Conservation (phyloP, 2,329 filamentous ascomycete species). For the Fusarium hostae region DNA sequence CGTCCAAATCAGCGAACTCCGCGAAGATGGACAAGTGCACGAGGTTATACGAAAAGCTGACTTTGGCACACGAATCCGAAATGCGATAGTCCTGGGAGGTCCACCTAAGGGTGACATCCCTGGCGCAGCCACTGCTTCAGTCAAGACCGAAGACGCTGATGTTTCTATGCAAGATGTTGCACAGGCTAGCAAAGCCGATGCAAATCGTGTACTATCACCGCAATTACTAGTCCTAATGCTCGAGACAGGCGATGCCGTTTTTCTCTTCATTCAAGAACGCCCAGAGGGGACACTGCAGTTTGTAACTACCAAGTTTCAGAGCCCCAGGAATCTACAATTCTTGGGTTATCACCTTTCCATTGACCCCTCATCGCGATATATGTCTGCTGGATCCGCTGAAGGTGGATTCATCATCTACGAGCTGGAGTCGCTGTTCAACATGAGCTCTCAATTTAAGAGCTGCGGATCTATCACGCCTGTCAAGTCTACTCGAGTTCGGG, state of each 20-base stretch:
- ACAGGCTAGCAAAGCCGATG: constrained; percentile 8
- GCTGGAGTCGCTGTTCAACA: constrained; percentile 66
- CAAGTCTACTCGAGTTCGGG: constrained; percentile 54
- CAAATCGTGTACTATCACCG: constrained; percentile 66
- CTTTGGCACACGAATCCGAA: constrained; percentile 81
- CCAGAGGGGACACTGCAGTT: constrained; percentile 66
- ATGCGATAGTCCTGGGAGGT: constrained; percentile 78
- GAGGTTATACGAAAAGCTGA: constrained; percentile 82
- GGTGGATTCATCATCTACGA: constrained; percentile 78
- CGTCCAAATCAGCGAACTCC: constrained; percentile 82
- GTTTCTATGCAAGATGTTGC: constrained; percentile 50
- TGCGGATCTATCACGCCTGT: constrained; percentile 68
- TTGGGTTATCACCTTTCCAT: constrained; percentile 76
- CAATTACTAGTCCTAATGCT: constrained; percentile 84
- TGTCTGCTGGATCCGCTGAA: constrained; percentile 77
- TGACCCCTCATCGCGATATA: constrained; percentile 77
- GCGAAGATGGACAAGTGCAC: constrained; percentile 74
- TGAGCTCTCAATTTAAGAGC: constrained; percentile 61
- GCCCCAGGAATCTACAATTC: constrained; percentile 68
- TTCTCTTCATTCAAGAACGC: constrained; percentile 72
- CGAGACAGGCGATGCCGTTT: constrained; percentile 77
- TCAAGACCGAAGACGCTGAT: constrained; percentile 56
- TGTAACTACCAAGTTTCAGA: constrained; percentile 66
- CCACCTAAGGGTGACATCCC: constrained; percentile 46
- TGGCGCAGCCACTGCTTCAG: constrained; percentile 33